phyloP scores from a whole-genome alignment of 805 yeast genomes.

The Metschnikowia rubicola region DNA sequence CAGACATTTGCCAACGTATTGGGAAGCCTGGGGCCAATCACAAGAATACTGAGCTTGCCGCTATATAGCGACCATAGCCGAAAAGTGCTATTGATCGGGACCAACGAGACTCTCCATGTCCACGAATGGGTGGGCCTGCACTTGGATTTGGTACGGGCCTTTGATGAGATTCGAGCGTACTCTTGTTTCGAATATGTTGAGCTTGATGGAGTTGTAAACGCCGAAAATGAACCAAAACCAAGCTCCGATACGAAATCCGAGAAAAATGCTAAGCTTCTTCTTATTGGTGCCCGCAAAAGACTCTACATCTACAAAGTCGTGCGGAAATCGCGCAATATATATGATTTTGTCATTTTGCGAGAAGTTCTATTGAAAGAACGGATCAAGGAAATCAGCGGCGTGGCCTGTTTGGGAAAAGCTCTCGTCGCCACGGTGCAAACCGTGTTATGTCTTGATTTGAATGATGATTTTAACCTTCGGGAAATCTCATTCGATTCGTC shows the following conservation, averaged over 20 bases:
- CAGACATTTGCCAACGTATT: constrained; percentile 22
- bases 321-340: constrained; percentile 29
- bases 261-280: constrained; percentile 18
- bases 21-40: constrained; percentile 18
- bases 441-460: constrained; percentile 26
- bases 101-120: constrained; percentile 23
- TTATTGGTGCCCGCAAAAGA: constrained; percentile 30
- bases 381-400: constrained; percentile 20
- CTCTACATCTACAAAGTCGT: constrained; percentile 25
- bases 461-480: constrained; percentile 13
- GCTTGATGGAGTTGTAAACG: neutral
- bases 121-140: constrained; percentile 32
- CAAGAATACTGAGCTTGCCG: constrained; percentile 16
- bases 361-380: constrained; percentile 29
- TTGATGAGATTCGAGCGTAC: constrained; percentile 22
- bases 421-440: constrained; percentile 24
- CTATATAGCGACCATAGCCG: constrained; percentile 19
- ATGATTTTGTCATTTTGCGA: constrained; percentile 25
- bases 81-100: constrained; percentile 25
- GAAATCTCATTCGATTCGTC: constrained; percentile 22
- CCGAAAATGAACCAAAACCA: neutral
- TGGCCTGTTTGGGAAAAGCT: constrained; percentile 7
- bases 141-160: constrained; percentile 28
- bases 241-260: no score
- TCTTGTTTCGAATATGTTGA: neutral